phyloP scores from a whole-genome alignment of 805 yeast species.

The Kodamaea lidongshanica region DNA sequence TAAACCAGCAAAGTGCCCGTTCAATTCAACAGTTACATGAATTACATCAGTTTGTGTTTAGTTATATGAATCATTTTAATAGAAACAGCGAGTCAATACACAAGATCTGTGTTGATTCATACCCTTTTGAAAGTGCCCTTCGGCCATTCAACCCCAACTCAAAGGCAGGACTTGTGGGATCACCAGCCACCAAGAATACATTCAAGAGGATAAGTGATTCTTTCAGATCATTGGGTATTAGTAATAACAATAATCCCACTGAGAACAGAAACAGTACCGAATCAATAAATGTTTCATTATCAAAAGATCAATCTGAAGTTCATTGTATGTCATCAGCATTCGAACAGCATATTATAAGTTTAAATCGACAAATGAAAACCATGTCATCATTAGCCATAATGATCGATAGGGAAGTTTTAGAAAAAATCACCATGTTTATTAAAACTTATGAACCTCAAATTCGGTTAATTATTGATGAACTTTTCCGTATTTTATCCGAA shows the following conservation, averaged over 20 bases:
- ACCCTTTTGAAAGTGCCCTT: slow-evolving; percentile 19
- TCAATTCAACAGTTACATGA: slow-evolving; percentile 38
- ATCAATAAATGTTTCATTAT: too few relatives aligned
- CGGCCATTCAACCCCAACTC: slow-evolving; percentile 9
- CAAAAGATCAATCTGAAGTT: too few relatives aligned
- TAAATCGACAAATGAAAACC: slow-evolving; percentile 19
- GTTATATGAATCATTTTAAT: slow-evolving; percentile 31
- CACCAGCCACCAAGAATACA: slow-evolving; percentile 7
- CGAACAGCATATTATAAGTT: slow-evolving; percentile 15
- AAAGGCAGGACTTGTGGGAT: slow-evolving; percentile 1
- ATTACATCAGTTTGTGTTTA: slow-evolving; percentile 30
- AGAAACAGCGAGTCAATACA: slow-evolving; percentile 30
- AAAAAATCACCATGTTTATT: slow-evolving; percentile 28
- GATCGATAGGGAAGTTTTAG: slow-evolving; percentile 31
- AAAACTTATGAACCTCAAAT: slow-evolving; percentile 33
- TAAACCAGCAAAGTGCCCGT: slow-evolving; percentile 24
- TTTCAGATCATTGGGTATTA: slow-evolving; percentile 7
- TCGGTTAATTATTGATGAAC: slow-evolving; percentile 15
- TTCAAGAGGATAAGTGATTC: slow-evolving; percentile 8
- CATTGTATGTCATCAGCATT: slow-evolving; percentile 8
- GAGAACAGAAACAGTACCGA: neutral
- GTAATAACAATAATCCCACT: slow-evolving; percentile 3
- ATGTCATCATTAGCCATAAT: slow-evolving; percentile 23
- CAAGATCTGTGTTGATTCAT: slow-evolving; percentile 20
- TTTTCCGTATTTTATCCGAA: slow-evolving; percentile 19